phyloP scores from a whole-genome alignment of 2,329 filamentous ascomycete genomes.

The Thielaviopsis populi region DNA sequence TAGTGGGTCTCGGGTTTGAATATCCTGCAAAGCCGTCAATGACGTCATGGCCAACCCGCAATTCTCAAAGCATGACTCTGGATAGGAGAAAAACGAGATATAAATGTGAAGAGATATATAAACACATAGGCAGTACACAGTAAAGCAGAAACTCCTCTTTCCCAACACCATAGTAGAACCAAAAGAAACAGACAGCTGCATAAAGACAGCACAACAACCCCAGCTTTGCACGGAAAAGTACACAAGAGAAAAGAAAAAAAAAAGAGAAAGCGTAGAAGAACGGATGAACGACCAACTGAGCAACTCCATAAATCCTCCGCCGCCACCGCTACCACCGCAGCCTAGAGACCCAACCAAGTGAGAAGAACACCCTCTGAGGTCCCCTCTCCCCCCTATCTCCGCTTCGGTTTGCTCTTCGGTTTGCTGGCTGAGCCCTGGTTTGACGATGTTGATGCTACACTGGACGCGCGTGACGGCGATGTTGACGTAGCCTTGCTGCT shows the following conservation, averaged over 20 bases:
- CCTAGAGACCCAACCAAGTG: no score
- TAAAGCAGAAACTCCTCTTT: background rate
- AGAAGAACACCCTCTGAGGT: background rate
- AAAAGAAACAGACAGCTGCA: background rate
- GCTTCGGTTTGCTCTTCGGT: conserved; percentile 39
- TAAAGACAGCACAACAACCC: background rate
- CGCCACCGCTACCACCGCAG: no score
- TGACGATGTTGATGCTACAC: conserved; percentile 63
- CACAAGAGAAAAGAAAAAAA: conserved; percentile 6
- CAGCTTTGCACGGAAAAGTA: background rate
- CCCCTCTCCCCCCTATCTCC: conserved; percentile 23
- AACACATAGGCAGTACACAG: background rate
- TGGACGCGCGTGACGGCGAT: conserved; percentile 70
- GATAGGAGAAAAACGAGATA: background rate
- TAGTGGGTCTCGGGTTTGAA: background rate
- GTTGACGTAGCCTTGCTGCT: conserved; percentile 62
- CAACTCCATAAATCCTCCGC: no score
- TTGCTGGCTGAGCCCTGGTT: conserved; percentile 26
- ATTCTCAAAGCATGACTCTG: background rate
- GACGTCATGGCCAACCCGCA: background rate
- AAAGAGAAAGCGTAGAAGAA: background rate
- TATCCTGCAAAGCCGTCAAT: background rate
- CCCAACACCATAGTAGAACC: background rate
- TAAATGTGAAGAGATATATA: background rate
- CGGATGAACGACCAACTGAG: background rate